Conservation (phyloP, 306 rosid genomes). For the Abrus pulchellus region DNA sequence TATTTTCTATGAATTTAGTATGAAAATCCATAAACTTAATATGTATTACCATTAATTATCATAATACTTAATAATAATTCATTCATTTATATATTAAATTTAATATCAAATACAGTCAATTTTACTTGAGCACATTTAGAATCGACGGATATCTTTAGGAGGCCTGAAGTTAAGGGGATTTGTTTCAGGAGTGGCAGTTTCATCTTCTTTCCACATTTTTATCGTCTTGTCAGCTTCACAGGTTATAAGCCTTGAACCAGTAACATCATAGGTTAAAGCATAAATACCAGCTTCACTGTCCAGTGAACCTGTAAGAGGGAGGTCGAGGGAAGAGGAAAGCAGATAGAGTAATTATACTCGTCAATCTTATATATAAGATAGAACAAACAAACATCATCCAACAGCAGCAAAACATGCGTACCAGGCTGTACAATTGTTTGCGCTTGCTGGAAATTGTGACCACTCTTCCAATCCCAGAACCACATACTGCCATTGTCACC, state of each 20-base stretch:
- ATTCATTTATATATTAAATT: no score
- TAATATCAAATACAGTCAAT: no score
- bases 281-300: constrained; percentile 98
- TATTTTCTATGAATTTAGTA: no score
- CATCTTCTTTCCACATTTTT: constrained; percentile 98
- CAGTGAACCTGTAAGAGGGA: constrained; percentile 72
- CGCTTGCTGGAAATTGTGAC: constrained; percentile 93
- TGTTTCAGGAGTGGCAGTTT: constrained; percentile 92
- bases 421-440: constrained; percentile 99
- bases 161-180: constrained; percentile 91
- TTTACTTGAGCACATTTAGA: constrained; percentile 47
- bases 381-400: constrained; percentile 7
- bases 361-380: constrained; percentile 10
- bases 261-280: constrained; percentile 75
- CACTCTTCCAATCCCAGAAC: constrained; percentile 99
- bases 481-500: constrained; percentile 99
- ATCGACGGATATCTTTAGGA: constrained; percentile 90
- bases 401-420: constrained; percentile 45
- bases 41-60: no score
- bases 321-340: neutral
- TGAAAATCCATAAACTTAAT: no score
- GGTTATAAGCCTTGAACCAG: constrained; percentile 86
- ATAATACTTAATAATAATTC: no score
- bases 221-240: constrained; percentile 99
- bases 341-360: neutral